Base-by-base conservation (phyloP, 2,329 filamentous ascomycete genomes). In the Alternaria sp. region DNA sequence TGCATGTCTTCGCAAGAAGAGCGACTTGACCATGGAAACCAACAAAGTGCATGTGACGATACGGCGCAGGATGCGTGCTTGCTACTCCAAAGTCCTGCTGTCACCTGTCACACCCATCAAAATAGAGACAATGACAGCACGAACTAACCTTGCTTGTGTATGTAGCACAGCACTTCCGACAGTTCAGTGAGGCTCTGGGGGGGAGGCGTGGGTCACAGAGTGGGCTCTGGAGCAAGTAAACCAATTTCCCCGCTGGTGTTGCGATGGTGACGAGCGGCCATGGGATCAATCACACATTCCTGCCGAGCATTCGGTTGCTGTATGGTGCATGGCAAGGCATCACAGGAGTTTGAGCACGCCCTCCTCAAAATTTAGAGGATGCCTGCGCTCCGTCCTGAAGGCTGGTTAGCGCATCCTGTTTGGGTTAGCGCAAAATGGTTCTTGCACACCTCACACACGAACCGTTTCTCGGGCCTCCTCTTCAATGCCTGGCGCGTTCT, bases 401-500 rank as follows among this genome's bases (percentile, higher is more conserved):
- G 31, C 29, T 14, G 44, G 17, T 23, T 62, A 64, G 70, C 58
- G 62, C 39, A 5, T 23, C 33, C 59, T 5, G 3, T 56, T 59
- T 2, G 26, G 66, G 67, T 63, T 69, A 70, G 68, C 61, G 58
- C 41, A 48, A 59, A 65, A 40, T 57, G 57, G 50, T 69, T 63
- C 65, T 65, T 58, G 55, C 56, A 52, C 55, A 62, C 69, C 64
- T 76, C 74, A 71, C 54, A 77, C 76, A 67, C 61, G 29, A 69
- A 66, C 67, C 56, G 74, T 77, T 75, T 77, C 73, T 69, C 45
- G 24, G 31, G 68, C 60, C 67, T 61, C 60, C 59, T 63, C 56
- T 48, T 61, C 55, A 72, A 76, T 77, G 73, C 74, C 70, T 76
- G 66, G 64, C 62, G 58, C 63, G 67, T 52, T 65, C 54, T 63